Evolutionary conservation across 2,329 filamentous ascomycete genomes (phyloP), one percentile per base, ranked within the genome.

Genomic region (Aciculosporium take): DNA sequence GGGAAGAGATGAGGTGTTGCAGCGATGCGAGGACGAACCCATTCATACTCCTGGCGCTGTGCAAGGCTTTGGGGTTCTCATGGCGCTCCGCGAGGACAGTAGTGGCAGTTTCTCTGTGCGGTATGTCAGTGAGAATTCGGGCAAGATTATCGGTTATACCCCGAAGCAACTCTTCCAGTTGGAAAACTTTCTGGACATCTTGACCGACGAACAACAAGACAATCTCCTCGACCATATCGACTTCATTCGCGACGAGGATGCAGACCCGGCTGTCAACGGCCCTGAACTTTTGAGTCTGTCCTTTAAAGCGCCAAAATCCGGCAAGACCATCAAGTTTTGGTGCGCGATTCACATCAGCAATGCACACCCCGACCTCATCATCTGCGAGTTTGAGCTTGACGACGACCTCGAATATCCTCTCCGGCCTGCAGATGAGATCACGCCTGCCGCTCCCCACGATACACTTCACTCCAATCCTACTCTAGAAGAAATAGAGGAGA

Each of bases 381-480:
- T 94, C 8, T 93, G 85, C 65, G 87, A 94, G 53, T 89, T 94
- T 44, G 87, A 94, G 56, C 60, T 86, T 2, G 85, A 94, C 55
- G 81, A 94, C 46, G 85, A 93, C 47, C 59, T 66, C 0, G 58
- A 73, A 4, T 74, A 79, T 50, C 84, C 85, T 1, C 61, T 88
- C 6, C 74, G 80, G 1, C 79, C 82, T 3, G 52, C 59, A 3
- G 71, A 74, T 37, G 76, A 81, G 31, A 52, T 62, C 4, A 76
- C 71, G 0, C 77, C 77, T 0, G 75, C 79, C 7, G 59, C 66
- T 0, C 80, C 84, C 0, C 75, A 83, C 55, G 82, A 91, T 52
- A 93, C 84, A 0, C 63, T 94, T 3, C 68, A 77, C 10, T 76
- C 78, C 31, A 73, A 79, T 7, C 84, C 85, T 0, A 88, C 84